Base-by-base conservation (phyloP, 441 rosid genomes). In the Pelargonium citronellum region DNA sequence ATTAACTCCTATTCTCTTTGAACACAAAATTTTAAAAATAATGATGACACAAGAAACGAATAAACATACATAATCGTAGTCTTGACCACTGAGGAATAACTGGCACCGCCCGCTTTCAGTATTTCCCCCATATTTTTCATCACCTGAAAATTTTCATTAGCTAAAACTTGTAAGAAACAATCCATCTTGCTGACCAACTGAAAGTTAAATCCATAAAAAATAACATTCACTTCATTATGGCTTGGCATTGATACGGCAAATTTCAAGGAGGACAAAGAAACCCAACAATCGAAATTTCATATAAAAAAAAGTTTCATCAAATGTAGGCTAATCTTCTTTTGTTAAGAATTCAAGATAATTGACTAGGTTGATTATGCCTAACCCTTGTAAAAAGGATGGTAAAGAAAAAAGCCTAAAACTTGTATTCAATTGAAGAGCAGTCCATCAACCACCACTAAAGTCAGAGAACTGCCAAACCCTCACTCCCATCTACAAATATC, bases 51-150 rank as follows among this genome's bases (percentile, higher is more conserved):
- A 47, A 47, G 53, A 47, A 47, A 10, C 13, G 11, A 11, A 47
- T 2, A 47, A 9, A 47, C 53, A 47, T 47, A 47, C 53, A 47
- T 47, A 10, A 47, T 47, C 11, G 53, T 47, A 9, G 53, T 47
- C 12, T 47, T 47, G 53, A 47, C 53, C 53, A 47, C 53, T 3
- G 53, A 47, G n/a, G 53, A 47, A 47, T 47, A 47, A 47, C 12
- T n/a, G 4, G 53, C 53, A 47, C 53, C 53, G 3, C 53, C 53
- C 10, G 53, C 53, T 47, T 47, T 47, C 53, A 47, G 12, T 47
- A 47, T 47, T 47, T 47, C 53, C 53, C 53, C 53, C 53, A 47
- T 47, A n/a, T 47, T 47, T 47, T 47, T 47, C 53, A 47, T 47
- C 4, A 47, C 13, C 53, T 47, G 53, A 10, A 47, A 47, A 12